phyloP scores from a whole-genome alignment of 768 basidiomycete genomes.

The Suillus spraguei region DNA sequence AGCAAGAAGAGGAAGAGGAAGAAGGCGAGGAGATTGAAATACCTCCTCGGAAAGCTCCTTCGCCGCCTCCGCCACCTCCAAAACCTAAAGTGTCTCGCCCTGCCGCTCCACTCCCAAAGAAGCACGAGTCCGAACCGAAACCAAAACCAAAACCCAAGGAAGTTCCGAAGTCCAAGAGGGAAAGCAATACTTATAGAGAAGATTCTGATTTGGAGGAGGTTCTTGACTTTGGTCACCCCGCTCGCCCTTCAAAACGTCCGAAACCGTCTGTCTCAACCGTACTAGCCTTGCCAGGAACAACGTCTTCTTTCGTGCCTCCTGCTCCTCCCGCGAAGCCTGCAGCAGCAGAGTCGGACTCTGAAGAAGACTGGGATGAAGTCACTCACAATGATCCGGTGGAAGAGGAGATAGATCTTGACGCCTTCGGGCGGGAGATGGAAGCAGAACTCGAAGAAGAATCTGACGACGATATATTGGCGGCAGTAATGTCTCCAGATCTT shows the following conservation, averaged over 20 bases:
- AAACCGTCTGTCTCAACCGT: slow-evolving; percentile 30
- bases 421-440: slow-evolving; percentile 39
- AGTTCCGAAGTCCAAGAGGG: slow-evolving; percentile 24
- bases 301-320: slow-evolving; percentile 30
- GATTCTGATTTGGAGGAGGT: slow-evolving; percentile 45
- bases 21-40: slow-evolving; percentile 30
- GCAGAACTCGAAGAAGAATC: slow-evolving; percentile 40
- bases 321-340: slow-evolving; percentile 33
- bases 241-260: slow-evolving; percentile 39
- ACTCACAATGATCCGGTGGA: slow-evolving; percentile 20
- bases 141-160: slow-evolving; percentile 31
- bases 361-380: slow-evolving; percentile 58
- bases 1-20: slow-evolving; percentile 40
- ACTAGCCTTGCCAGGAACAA: slow-evolving; percentile 43
- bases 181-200: slow-evolving; percentile 19
- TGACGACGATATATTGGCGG: slow-evolving; percentile 55
- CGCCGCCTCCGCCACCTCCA: slow-evolving; percentile 34
- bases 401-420: slow-evolving; percentile 39
- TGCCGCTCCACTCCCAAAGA: slow-evolving; percentile 27
- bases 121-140: slow-evolving; percentile 25
- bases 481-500: slow-evolving; percentile 41
- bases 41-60: slow-evolving; percentile 21
- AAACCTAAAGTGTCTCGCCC: slow-evolving; percentile 36
- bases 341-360: slow-evolving; percentile 42
- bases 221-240: slow-evolving; percentile 50